phyloP scores from a whole-genome alignment of 2,329 filamentous ascomycete species.

The Neofusicoccum umdonicola region DNA sequence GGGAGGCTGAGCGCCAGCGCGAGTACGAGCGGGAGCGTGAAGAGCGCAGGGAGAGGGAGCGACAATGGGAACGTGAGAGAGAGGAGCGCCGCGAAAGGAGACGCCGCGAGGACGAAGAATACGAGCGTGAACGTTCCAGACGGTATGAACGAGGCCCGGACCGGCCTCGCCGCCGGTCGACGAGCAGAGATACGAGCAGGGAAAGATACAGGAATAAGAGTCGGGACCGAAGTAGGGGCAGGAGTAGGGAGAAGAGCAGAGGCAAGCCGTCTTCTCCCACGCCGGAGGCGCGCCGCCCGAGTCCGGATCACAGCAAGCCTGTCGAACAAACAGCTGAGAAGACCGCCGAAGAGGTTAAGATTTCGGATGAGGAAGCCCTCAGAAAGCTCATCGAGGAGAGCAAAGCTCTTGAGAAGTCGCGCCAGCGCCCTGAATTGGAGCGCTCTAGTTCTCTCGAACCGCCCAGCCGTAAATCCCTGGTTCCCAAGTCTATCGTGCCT shows the following conservation, averaged over 20 bases:
- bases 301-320: constrained; percentile 15
- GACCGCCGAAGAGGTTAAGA: constrained; percentile 35
- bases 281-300: constrained; percentile 7
- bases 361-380: constrained; percentile 33
- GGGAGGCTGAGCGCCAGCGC: constrained; percentile 37
- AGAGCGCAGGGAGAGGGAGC: constrained; percentile 40
- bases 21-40: constrained; percentile 53
- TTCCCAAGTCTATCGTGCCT: constrained; percentile 26
- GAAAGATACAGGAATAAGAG: not conserved
- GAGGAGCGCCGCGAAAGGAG: constrained; percentile 30
- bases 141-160: constrained; percentile 29
- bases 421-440: constrained; percentile 35
- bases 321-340: constrained; percentile 23
- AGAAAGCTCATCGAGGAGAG: constrained; percentile 36
- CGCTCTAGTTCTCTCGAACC: constrained; percentile 40
- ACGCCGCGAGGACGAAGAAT: constrained; percentile 47
- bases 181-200: constrained; percentile 13
- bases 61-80: constrained; percentile 33
- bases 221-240: not conserved
- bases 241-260: constrained; percentile 23
- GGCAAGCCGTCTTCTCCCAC: constrained; percentile 16
- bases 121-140: constrained; percentile 44
- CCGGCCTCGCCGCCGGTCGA: constrained; percentile 18
- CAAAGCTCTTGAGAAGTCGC: constrained; percentile 37
- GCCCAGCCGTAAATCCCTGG: constrained; percentile 38